A percentile compares a stretch with the other conserved stretches of the same genome.
Evolutionary conservation across 2,329 filamentous ascomycete genomes (phyloP).

Genomic region (Coniochaeta sp.): DNA sequence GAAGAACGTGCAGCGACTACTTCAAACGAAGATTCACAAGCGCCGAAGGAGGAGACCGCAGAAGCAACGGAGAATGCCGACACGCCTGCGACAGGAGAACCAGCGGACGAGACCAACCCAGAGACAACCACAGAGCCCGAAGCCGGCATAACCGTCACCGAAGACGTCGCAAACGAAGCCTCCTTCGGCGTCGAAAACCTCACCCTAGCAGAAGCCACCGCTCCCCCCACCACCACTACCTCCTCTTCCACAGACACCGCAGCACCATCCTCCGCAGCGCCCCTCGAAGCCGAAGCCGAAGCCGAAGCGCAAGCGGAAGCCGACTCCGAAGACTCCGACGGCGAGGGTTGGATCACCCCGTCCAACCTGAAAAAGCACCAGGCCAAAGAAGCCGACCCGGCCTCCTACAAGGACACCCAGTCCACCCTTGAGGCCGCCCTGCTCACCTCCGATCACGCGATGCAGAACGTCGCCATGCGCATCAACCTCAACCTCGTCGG

Average conservation of each 20-base stretch:
- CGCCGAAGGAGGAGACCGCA: neutral
- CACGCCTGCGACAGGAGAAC: neutral
- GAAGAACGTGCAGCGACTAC: slow-evolving; percentile 16
- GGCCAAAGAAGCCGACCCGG: slow-evolving; percentile 51
- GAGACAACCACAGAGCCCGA: neutral
- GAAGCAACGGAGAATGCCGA: neutral
- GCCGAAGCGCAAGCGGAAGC: slow-evolving; percentile 27
- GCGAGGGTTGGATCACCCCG: slow-evolving; percentile 88
- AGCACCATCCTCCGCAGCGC: neutral
- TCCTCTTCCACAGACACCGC: neutral
- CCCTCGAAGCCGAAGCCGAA: slow-evolving; percentile 26
- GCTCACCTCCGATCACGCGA: slow-evolving; percentile 91
- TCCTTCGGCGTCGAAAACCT: neutral
- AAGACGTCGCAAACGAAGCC: neutral
- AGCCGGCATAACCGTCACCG: neutral
- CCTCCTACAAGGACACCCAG: slow-evolving; percentile 43
- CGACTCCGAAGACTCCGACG: slow-evolving; percentile 38
- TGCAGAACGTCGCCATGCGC: slow-evolving; percentile 93
- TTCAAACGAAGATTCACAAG: neutral
- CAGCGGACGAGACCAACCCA: neutral
- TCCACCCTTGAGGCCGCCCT: slow-evolving; percentile 78
- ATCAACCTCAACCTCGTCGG: slow-evolving; percentile 62
- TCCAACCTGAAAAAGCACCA: slow-evolving; percentile 84
- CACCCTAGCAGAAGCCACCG: neutral
- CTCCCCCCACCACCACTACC: neutral